Evolutionary conservation across 2,329 filamentous ascomycete genomes (phyloP).

Genomic region (Periconia sp.): DNA sequence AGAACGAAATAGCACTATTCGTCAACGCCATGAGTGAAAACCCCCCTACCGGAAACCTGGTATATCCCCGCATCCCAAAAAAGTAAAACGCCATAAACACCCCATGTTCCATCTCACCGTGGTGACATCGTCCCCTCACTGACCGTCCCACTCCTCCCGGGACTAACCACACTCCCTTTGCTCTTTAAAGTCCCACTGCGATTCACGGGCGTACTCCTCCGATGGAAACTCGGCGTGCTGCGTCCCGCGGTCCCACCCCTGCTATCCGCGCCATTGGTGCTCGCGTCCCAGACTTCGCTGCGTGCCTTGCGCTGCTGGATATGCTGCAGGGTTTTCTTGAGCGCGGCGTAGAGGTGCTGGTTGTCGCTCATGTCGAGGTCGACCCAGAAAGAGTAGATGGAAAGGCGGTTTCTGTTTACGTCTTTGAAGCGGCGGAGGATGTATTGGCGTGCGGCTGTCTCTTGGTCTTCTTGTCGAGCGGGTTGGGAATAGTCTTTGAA

Average conservation of each 20-base stretch:
- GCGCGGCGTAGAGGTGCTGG: constrained; percentile 39
- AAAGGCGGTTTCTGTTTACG: constrained; percentile 34
- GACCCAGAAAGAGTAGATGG: constrained; percentile 45
- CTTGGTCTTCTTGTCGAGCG: constrained; percentile 19
- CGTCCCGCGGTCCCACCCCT: constrained; percentile 1
- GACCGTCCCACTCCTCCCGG: constrained; percentile 3
- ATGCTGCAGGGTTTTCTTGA: constrained; percentile 42
- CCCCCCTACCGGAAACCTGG: not conserved
- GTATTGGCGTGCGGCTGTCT: constrained; percentile 37
- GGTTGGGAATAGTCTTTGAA: constrained; percentile 34
- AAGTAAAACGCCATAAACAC: not conserved
- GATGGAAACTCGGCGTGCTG: not conserved
- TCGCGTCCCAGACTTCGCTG: constrained; percentile 32
- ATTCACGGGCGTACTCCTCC: not conserved
- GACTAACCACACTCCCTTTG: not conserved
- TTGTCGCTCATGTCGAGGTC: constrained; percentile 45
- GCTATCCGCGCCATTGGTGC: not conserved
- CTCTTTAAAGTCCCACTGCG: constrained; percentile 3
- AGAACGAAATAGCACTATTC: no score
- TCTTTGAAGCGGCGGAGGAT: constrained; percentile 39
- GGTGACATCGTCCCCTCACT: constrained; percentile 1
- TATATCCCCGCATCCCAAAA: not conserved
- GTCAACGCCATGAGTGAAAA: no score
- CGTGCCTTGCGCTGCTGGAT: constrained; percentile 38
- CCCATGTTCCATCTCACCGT: not conserved